Evolutionary conservation across 1,284 basidiomycete species (phyloP).

Genomic region (Tremellales sp.): DNA sequence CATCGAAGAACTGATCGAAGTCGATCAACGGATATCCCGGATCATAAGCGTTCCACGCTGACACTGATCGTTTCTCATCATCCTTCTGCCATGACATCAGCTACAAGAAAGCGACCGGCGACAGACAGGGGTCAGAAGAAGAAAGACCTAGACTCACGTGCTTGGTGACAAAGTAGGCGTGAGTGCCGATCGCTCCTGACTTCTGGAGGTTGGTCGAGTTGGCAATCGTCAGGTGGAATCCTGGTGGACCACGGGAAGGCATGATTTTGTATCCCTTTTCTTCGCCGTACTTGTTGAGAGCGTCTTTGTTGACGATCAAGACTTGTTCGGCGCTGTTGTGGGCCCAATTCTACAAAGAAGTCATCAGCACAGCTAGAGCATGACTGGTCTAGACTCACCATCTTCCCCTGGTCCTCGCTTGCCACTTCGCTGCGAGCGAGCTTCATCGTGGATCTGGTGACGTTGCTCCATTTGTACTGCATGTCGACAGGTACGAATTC

Average conservation of each 20-base stretch:
- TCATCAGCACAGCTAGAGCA: neutral
- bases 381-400: conserved; percentile 14
- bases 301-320: conserved; percentile 59
- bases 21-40: conserved; percentile 12
- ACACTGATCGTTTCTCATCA: conserved; percentile 14
- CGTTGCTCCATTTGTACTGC: conserved; percentile 35
- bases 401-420: conserved; percentile 56
- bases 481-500: conserved; percentile 21
- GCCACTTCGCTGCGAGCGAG: conserved; percentile 39
- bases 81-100: conserved; percentile 19
- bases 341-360: conserved; percentile 54
- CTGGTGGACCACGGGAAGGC: conserved; percentile 22
- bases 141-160: conserved; percentile 1
- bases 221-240: conserved; percentile 33
- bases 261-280: conserved; percentile 41
- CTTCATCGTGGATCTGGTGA: conserved; percentile 36
- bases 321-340: conserved; percentile 56
- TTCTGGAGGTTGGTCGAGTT: conserved; percentile 38
- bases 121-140: too few species aligned
- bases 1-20: conserved; percentile 40
- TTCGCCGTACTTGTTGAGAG: conserved; percentile 50
- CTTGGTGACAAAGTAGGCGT: conserved; percentile 19
- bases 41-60: conserved; percentile 20
- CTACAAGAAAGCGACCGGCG: conserved; percentile 2
- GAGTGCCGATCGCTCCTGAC: conserved; percentile 28